Base-by-base conservation (phyloP, 805 yeast genomes). In the Teunomyces tritomae region DNA sequence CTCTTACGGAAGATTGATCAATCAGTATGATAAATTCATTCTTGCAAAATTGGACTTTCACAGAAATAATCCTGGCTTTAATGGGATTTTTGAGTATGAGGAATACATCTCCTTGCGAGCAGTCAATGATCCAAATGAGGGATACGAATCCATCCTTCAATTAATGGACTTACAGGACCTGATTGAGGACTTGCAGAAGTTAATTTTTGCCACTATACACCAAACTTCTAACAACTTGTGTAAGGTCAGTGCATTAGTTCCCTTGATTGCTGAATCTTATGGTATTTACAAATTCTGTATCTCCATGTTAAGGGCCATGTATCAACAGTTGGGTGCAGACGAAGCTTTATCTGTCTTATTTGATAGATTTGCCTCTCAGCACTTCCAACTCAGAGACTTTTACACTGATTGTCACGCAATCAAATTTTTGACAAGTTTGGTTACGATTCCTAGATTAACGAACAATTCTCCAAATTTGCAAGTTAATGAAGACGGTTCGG, bases 51-150 rank as follows among this genome's bases (percentile, higher is more conserved):
- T 94, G 56, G 79, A 80, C 50, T 92, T 92, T 67, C 98, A 92
- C 64, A 79, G 84, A 49, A 77, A 79, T 49, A 96, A 94, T 59
- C 83, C 88, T 10, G 96, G 90, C 4, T 94, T 92, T 69, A 92
- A 87, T 61, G 99, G 98, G 32, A 89, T 89, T 32, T 92, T 92
- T 66, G 99, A 92, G 63, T 94, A 92, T 62, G 96, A 90, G 65
- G 99, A 92, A 64, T 94, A 92, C 62, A 83, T 91, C 39, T 88
- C 97, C 3, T 75, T 92, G 55, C 80, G 88, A 49, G 83, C 90
- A 2, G 95, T 89, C 33, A 84, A 89, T 58, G 96, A 92, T 64
- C 97, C 97, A 5, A 90, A 92, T 62, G 96, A 90, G 68, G 98
- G 98, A 5, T 91, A 86, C 63, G 96, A 92, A 61, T 84, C 96